These are phyloP conservation scores for Neofusicoccum umdonicola DNA, from an alignment of 2,329 filamentous ascomycete genomes.

Conservation along the genomic window DNA sequence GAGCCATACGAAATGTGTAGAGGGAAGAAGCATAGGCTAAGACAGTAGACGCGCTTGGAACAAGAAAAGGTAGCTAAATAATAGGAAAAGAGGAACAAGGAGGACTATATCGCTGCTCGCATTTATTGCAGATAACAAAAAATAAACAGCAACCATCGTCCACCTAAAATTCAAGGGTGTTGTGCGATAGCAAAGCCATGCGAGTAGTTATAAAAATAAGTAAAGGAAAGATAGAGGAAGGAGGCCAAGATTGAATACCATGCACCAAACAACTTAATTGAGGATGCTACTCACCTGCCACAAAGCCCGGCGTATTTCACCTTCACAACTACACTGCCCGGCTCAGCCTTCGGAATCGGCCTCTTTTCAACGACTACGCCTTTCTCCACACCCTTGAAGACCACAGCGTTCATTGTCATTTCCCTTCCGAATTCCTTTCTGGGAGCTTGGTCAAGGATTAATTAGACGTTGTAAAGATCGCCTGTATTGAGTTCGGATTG, in stretches of 20 bases:
- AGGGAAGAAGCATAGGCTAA: too few species aligned
- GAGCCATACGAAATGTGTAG: too few species aligned
- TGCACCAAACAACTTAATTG: not conserved
- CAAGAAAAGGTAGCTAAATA: not conserved
- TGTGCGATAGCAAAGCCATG: too few species aligned
- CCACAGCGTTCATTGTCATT: conserved; percentile 73
- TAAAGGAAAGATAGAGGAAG: not conserved
- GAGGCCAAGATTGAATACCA: not conserved
- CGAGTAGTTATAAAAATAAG: too few species aligned
- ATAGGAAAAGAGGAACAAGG: not conserved
- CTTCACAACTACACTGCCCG: conserved; percentile 77
- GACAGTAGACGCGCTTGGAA: not conserved
- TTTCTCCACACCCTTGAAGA: conserved; percentile 77
- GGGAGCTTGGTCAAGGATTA: too few species aligned
- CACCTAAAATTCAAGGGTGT: too few species aligned
- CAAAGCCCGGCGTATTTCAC: conserved; percentile 81
- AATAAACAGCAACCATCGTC: too few species aligned
- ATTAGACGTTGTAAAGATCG: too few species aligned
- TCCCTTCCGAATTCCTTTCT: not conserved
- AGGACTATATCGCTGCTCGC: too few species aligned
- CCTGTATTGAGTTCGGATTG: not conserved
- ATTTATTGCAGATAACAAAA: too few species aligned
- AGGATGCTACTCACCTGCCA: conserved; percentile 55
- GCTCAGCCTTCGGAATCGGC: conserved; percentile 71
- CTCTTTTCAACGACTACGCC: conserved; percentile 71